Conservation (phyloP, 1,139 yeast genomes). For the Suzukiozyma palmioleophila region DNA sequence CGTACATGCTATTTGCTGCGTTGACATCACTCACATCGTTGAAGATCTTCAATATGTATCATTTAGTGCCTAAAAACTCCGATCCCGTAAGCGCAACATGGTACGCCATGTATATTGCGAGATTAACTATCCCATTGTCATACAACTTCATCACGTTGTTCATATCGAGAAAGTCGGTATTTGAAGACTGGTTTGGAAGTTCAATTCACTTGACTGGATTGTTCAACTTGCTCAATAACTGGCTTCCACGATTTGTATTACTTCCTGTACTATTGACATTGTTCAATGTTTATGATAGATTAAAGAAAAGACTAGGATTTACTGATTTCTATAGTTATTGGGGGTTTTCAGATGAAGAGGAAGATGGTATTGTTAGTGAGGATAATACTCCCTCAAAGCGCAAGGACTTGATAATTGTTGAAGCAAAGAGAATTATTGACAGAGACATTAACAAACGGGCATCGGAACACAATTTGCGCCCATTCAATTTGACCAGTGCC, state of each 20-base stretch:
- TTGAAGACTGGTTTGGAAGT: constrained; percentile 64
- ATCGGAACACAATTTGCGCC: constrained; percentile 19
- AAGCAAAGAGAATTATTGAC: constrained; percentile 38
- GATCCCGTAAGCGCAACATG: constrained; percentile 74
- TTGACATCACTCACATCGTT: constrained; percentile 63
- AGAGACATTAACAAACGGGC: constrained; percentile 32
- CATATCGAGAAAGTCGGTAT: constrained; percentile 42
- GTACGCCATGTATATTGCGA: constrained; percentile 76
- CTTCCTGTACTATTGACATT: constrained; percentile 62
- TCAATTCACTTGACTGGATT: constrained; percentile 73
- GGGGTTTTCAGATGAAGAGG: constrained; percentile 43
- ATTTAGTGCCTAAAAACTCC: constrained; percentile 61
- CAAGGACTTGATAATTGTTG: constrained; percentile 36
- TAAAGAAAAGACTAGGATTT: constrained; percentile 46
- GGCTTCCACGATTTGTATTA: constrained; percentile 69
- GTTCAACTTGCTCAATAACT: constrained; percentile 66
- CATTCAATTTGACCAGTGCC: constrained; percentile 26
- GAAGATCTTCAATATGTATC: constrained; percentile 72
- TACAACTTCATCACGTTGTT: constrained; percentile 73
- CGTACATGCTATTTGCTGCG: constrained; percentile 66
- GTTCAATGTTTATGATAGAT: constrained; percentile 65
- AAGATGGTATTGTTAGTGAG: constrained; percentile 6
- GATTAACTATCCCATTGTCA: constrained; percentile 77
- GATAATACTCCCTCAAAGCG: constrained; percentile 20
- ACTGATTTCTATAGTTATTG: constrained; percentile 56